These are phyloP conservation scores for Trametes meyenii DNA, from an alignment of 768 basidiomycete species.

Conservation along the genomic window DNA sequence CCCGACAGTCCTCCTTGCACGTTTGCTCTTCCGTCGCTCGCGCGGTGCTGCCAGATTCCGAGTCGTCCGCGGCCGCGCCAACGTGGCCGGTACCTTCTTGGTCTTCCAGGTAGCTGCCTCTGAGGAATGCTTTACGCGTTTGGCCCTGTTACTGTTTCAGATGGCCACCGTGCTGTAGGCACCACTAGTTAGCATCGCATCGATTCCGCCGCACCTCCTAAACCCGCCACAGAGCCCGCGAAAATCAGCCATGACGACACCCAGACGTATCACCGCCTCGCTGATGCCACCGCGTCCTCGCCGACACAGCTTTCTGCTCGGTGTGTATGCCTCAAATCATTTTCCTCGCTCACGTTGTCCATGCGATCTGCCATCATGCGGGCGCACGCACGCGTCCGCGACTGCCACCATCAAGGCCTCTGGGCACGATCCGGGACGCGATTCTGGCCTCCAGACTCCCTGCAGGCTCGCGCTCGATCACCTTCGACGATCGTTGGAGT, in stretches of 20 bases:
- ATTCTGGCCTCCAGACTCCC: neutral
- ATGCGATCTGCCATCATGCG: constrained; percentile 4
- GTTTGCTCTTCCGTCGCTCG: neutral
- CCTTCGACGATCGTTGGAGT: neutral
- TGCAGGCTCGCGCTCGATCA: neutral
- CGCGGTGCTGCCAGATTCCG: neutral
- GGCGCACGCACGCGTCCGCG: neutral
- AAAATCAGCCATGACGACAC: neutral
- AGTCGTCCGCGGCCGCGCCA: neutral
- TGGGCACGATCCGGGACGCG: neutral
- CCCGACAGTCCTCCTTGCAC: too few relatives aligned
- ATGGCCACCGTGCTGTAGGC: neutral
- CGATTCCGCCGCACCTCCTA: too few relatives aligned
- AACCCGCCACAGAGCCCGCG: too few relatives aligned
- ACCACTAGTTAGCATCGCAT: too few relatives aligned
- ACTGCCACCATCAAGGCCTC: constrained; percentile 8
- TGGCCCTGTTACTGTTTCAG: neutral
- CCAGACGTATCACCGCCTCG: neutral
- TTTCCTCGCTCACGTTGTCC: too few relatives aligned
- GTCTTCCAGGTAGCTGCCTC: neutral
- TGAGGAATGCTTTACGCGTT: too few relatives aligned
- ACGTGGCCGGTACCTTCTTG: too few relatives aligned
- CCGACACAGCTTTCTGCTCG: too few relatives aligned
- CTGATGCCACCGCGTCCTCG: neutral
- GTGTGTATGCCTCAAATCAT: too few relatives aligned